Evolutionary conservation across 2,329 filamentous ascomycete species (phyloP).

Genomic region (Cadophora sp.): DNA sequence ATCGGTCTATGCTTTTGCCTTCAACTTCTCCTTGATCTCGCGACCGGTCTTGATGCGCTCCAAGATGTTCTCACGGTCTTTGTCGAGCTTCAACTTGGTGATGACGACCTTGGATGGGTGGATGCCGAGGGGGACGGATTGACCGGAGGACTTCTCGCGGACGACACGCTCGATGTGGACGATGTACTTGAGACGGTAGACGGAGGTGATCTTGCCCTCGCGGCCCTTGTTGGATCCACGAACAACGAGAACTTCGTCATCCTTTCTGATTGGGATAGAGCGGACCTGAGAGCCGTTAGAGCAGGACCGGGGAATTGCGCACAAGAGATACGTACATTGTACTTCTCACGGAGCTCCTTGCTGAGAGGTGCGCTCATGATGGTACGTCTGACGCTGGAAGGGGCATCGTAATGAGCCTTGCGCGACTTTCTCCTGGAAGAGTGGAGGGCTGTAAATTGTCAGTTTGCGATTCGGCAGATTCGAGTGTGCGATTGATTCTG

Average conservation of each 20-base stretch:
- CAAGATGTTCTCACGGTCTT: constrained; percentile 89
- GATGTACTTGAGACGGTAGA: constrained; percentile 98
- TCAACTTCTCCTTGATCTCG: constrained; percentile 72
- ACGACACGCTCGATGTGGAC: constrained; percentile 97
- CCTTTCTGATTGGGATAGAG: constrained; percentile 96
- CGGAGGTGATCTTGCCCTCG: constrained; percentile 96
- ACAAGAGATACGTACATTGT: constrained; percentile 77
- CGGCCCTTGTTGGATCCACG: constrained; percentile 96
- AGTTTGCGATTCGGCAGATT: constrained; percentile 15
- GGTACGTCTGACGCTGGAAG: constrained; percentile 89
- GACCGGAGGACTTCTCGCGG: constrained; percentile 97
- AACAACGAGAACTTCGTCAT: constrained; percentile 92
- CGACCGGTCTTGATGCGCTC: constrained; percentile 84
- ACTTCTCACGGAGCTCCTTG: constrained; percentile 98
- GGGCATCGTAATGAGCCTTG: constrained; percentile 97
- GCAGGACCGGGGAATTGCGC: not conserved
- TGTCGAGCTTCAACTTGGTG: constrained; percentile 98
- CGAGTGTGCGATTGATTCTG: not conserved
- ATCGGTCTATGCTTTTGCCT: constrained; percentile 41
- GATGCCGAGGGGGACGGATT: constrained; percentile 92
- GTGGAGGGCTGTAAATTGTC: constrained; percentile 59
- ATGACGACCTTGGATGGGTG: constrained; percentile 97
- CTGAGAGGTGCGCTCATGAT: constrained; percentile 97
- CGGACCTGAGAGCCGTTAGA: constrained; percentile 69
- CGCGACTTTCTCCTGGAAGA: constrained; percentile 98